phyloP scores from a whole-genome alignment of 2,329 filamentous ascomycete species.

The Ceratocystis cacaofunesta region DNA sequence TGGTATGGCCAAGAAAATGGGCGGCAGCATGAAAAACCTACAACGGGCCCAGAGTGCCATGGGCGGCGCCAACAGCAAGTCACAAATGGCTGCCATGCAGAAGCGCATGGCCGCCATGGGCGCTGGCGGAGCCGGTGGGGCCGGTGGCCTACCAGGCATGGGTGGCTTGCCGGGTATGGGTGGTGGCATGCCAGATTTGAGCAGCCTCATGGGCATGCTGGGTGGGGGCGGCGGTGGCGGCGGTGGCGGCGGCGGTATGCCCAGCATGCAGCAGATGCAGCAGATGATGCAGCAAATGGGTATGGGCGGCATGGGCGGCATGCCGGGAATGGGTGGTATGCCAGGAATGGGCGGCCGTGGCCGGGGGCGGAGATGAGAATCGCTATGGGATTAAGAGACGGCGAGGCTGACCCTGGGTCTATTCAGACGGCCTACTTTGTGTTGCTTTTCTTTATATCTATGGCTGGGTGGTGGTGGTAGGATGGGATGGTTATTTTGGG shows the following conservation, averaged over 20 bases:
- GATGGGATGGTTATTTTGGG: not conserved
- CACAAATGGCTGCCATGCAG: slow-evolving; percentile 92
- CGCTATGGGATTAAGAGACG: not conserved
- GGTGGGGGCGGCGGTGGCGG: slow-evolving; percentile 51
- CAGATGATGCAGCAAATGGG: slow-evolving; percentile 65
- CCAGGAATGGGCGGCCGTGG: slow-evolving; percentile 19
- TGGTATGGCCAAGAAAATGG: slow-evolving; percentile 98
- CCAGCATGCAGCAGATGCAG: slow-evolving; percentile 63
- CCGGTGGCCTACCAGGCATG: slow-evolving; percentile 38
- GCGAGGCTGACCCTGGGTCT: no score
- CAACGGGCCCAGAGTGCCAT: slow-evolving; percentile 82
- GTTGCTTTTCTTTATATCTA: not conserved
- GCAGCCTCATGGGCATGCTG: slow-evolving; percentile 83
- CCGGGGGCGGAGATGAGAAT: slow-evolving; percentile 9
- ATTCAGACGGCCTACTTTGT: not conserved
- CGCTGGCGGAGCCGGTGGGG: slow-evolving; percentile 50
- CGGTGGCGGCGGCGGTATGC: slow-evolving; percentile 43
- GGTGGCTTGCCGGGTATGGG: slow-evolving; percentile 76
- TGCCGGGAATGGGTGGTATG: slow-evolving; percentile 24
- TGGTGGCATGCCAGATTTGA: slow-evolving; percentile 66
- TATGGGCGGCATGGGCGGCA: slow-evolving; percentile 33
- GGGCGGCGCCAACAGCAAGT: slow-evolving; percentile 68
- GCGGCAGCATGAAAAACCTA: slow-evolving; percentile 95
- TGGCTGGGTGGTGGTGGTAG: not conserved
- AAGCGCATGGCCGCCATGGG: slow-evolving; percentile 97